These are phyloP conservation scores for Mycena maculata DNA, from an alignment of 768 basidiomycete species.

Conservation along the genomic window DNA sequence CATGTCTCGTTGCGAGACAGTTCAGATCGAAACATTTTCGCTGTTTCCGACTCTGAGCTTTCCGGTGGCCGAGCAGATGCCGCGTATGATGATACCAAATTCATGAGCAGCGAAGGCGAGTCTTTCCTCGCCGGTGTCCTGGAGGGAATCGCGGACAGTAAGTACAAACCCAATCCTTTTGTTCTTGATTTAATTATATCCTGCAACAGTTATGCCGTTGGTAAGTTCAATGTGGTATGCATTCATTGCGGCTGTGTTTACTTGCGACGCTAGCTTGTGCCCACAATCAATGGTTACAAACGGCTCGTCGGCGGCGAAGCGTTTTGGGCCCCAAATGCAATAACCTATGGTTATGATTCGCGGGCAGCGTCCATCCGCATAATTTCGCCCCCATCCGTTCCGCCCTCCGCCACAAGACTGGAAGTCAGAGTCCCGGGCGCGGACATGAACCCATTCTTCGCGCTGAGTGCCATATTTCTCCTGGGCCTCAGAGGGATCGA, in stretches of 20 bases:
- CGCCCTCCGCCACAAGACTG: conserved; percentile 84
- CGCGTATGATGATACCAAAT: conserved; percentile 83
- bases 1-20: conserved; percentile 87
- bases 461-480: conserved; percentile 87
- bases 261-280: conserved; percentile 68
- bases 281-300: conserved; percentile 97
- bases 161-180: conserved; percentile 36
- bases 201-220: conserved; percentile 78
- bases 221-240: conserved; percentile 52
- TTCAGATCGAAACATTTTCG: conserved; percentile 83
- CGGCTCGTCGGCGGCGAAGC: conserved; percentile 93
- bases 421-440: conserved; percentile 97
- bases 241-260: neutral
- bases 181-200: neutral
- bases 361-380: conserved; percentile 93
- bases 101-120: conserved; percentile 85
- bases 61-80: conserved; percentile 76
- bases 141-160: conserved; percentile 90
- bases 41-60: conserved; percentile 70
- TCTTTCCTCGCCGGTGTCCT: conserved; percentile 95
- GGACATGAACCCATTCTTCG: conserved; percentile 95
- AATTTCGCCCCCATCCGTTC: conserved; percentile 90
- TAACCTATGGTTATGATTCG: conserved; percentile 96
- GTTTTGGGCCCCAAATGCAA: conserved; percentile 93
- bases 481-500: conserved; percentile 91